Evolutionary conservation across 2,329 filamentous ascomycete genomes (phyloP), one percentile per base, ranked within the genome.

Genomic region (Curvularia eragrostidis): DNA sequence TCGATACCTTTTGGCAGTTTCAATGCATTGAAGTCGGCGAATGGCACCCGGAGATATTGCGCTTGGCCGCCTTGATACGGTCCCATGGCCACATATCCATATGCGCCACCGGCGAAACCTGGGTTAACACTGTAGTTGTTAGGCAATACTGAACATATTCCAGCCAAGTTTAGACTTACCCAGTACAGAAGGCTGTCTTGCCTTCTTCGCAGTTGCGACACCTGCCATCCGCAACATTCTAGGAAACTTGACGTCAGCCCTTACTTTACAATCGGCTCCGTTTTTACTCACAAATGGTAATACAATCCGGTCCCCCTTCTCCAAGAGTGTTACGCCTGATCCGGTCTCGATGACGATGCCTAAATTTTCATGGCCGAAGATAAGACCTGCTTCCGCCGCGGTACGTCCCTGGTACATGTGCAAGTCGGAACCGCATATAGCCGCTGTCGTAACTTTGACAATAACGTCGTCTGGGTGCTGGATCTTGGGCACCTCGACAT

Each of bases 401-500:
- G 86, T 89, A 51, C 87, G 76, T 1, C 87, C 87, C 71, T 89
- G 85, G 58, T 89, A 89, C 85, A 87, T 87, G 71, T 86, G 74
- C 57, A 79, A 64, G 58, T 78, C 72, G 5, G 82, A 84, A 10
- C 84, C 84, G 65, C 84, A 85, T 47, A 86, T 85, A 3, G 83
- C 84, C 49, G 85, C 83, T 6, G 86, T 89, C 0, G 87, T 88
- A 34, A 89, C 84, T 66, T 87, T 88, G 72, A 89, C 83, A 58
- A 88, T 85, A 32, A 83, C 81, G 77, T 89, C 86, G 74, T 89
- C 85, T 2, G 86, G 85, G 73, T 88, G 86, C 68, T 87, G 77
- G 21, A 90, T 78, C 67, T 81, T 83, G 0, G 87, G 87, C 44
- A 80, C 69, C 24, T 83, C 81, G 7, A 87, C 81, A 23, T 89